Conservation (phyloP, 2,329 filamentous ascomycete genomes). For the Metarhizium brunneum region DNA sequence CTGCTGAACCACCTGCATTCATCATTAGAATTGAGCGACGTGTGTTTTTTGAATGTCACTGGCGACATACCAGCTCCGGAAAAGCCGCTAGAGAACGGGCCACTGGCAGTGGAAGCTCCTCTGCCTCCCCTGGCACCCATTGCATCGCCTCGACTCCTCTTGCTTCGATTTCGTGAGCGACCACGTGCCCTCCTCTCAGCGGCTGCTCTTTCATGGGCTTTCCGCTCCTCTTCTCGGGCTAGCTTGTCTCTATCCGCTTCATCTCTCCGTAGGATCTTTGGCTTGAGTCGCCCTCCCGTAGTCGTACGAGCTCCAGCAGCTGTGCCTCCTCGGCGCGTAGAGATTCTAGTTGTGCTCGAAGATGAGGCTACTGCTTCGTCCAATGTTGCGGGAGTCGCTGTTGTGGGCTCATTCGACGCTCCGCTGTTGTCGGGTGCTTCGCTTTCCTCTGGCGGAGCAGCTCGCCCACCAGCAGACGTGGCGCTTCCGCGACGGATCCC, state of each 20-base stretch:
- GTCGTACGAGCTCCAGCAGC: conserved; percentile 26
- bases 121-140: conserved; percentile 32
- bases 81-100: conserved; percentile 27
- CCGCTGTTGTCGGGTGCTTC: conserved; percentile 14
- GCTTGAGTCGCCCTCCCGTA: conserved; percentile 33
- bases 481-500: conserved; percentile 22
- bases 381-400: conserved; percentile 9
- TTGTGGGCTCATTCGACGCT: conserved; percentile 8
- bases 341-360: conserved; percentile 14
- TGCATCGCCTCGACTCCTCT: conserved; percentile 33
- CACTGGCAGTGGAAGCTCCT: conserved; percentile 26
- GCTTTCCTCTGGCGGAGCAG: conserved; percentile 13
- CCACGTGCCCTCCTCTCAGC: conserved; percentile 29
- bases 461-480: conserved; percentile 12
- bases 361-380: conserved; percentile 10
- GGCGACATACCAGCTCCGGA: conserved; percentile 13
- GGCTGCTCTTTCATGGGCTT: conserved; percentile 29
- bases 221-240: conserved; percentile 34
- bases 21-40: neutral
- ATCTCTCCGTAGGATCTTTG: conserved; percentile 40
- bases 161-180: conserved; percentile 30
- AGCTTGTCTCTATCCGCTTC: conserved; percentile 38
- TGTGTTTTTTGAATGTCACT: neutral
- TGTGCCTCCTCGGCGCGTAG: conserved; percentile 21
- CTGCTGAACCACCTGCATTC: conserved; percentile 12